phyloP scores from a whole-genome alignment of 805 yeast species.

The Cyberlindnera sargentensis region DNA sequence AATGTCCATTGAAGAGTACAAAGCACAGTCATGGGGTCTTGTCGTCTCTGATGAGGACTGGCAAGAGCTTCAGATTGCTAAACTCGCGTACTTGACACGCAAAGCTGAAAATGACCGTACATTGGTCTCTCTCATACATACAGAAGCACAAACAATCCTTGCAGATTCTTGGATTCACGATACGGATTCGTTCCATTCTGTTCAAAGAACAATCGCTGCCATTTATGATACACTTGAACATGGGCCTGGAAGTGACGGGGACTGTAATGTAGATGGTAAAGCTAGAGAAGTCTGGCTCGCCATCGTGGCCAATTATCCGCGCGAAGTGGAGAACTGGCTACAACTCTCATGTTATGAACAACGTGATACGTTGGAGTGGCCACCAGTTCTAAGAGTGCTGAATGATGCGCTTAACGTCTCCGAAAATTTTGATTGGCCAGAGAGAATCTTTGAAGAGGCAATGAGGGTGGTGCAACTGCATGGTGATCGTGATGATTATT shows the following conservation, averaged over 20 bases:
- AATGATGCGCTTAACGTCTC: conserved; percentile 26
- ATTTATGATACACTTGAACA: conserved; percentile 27
- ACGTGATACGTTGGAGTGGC: conserved; percentile 15
- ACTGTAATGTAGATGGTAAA: conserved; percentile 8
- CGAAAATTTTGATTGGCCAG: conserved; percentile 41
- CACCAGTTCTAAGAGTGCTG: conserved; percentile 19
- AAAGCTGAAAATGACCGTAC: background rate
- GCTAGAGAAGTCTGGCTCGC: conserved; percentile 19
- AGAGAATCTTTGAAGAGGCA: conserved; percentile 40
- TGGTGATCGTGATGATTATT: conserved; percentile 25
- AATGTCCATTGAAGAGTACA: background rate
- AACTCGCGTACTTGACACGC: background rate
- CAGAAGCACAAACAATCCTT: background rate
- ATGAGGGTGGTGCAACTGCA: conserved; percentile 28
- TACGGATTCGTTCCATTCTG: conserved; percentile 32
- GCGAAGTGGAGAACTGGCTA: conserved; percentile 43
- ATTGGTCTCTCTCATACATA: too few species aligned
- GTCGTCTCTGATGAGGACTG: background rate
- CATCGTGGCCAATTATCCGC: conserved; percentile 23
- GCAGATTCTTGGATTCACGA: background rate
- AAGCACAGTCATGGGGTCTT: background rate
- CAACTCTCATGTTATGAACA: conserved; percentile 35
- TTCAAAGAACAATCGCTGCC: conserved; percentile 36
- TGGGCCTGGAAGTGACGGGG: background rate
- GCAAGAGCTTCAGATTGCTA: background rate